Conservation (phyloP, 164 flowering plant species). For the Buxus sempervirens region DNA sequence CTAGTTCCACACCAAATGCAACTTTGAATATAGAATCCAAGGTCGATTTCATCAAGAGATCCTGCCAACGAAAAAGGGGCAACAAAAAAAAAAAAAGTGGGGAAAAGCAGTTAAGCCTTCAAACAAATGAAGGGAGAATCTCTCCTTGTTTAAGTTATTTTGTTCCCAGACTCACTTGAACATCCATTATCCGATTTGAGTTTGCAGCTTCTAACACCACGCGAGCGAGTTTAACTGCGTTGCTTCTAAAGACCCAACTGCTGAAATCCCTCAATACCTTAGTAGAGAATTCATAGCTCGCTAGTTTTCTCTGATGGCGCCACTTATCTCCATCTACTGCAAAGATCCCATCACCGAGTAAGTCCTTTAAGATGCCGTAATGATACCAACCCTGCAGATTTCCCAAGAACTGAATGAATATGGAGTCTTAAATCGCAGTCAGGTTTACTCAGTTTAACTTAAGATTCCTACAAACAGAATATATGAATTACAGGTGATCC, state of each 20-base stretch:
- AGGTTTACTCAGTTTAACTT: no score
- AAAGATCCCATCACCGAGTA: conserved; percentile 49
- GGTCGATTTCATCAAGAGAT: conserved; percentile 26
- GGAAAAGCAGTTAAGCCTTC: no score
- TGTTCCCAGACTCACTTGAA: conserved; percentile 21
- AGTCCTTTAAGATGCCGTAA: conserved; percentile 31
- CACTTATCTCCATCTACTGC: conserved; percentile 56
- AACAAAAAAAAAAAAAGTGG: no score
- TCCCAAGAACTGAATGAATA: neutral
- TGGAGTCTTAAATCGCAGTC: neutral
- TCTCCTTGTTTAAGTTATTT: no score
- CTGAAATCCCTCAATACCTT: conserved; percentile 33
- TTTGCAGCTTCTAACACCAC: conserved; percentile 18
- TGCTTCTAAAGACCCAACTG: conserved; percentile 22
- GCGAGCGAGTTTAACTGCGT: conserved; percentile 30
- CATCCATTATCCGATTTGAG: conserved; percentile 14
- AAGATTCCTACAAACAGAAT: no score
- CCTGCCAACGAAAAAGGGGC: conserved; percentile 19
- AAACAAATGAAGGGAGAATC: no score
- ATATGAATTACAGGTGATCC: no score
- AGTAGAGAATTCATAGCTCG: conserved; percentile 47
- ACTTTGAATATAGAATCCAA: conserved; percentile 32
- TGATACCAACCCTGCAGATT: conserved; percentile 30
- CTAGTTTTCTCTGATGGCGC: conserved; percentile 39
- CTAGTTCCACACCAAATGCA: conserved; percentile 25